Evolutionary conservation across 306 rosid genomes (phyloP).

Genomic region (Senna tora): DNA sequence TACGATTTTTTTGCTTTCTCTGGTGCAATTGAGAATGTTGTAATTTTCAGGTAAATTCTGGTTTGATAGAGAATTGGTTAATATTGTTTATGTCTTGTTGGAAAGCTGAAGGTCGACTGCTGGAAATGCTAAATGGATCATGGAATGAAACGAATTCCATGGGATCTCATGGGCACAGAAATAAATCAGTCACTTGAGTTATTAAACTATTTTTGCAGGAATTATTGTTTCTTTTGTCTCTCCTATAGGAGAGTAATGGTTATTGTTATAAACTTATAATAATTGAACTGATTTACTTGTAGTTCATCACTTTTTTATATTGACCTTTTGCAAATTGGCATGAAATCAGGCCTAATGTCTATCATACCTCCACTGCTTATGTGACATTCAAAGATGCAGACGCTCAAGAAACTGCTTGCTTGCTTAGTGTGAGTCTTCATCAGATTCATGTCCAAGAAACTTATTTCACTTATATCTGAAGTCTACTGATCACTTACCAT

Average conservation of each 20-base stretch:
- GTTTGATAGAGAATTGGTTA: background rate
- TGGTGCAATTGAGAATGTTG: slow-evolving; percentile 70
- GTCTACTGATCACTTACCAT: slow-evolving; percentile 16
- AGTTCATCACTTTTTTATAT: background rate
- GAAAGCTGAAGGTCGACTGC: background rate
- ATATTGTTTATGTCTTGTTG: background rate
- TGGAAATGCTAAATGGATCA: background rate
- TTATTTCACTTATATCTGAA: slow-evolving; percentile 1
- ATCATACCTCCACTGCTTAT: slow-evolving; percentile 70
- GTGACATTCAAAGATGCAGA: slow-evolving; percentile 85
- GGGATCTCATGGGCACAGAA: background rate
- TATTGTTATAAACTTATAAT: slow-evolving; percentile 13
- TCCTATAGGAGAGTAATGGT: background rate
- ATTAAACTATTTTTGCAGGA: background rate
- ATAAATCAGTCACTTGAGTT: slow-evolving; percentile 11
- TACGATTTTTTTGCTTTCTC: slow-evolving; percentile 80
- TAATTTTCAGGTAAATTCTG: slow-evolving; percentile 59
- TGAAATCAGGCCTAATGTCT: slow-evolving; percentile 66
- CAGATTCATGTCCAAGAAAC: slow-evolving; percentile 10
- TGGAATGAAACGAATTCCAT: slow-evolving; percentile 8
- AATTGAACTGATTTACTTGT: slow-evolving; percentile 9
- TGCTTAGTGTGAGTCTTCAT: slow-evolving; percentile 77
- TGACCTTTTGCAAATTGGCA: slow-evolving; percentile 22
- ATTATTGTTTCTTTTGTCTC: slow-evolving; percentile 15
- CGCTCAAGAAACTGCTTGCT: slow-evolving; percentile 86